These are phyloP conservation scores for Tuber calosporum DNA, from an alignment of 495 filamentous ascomycete species.

Conservation along the genomic window DNA sequence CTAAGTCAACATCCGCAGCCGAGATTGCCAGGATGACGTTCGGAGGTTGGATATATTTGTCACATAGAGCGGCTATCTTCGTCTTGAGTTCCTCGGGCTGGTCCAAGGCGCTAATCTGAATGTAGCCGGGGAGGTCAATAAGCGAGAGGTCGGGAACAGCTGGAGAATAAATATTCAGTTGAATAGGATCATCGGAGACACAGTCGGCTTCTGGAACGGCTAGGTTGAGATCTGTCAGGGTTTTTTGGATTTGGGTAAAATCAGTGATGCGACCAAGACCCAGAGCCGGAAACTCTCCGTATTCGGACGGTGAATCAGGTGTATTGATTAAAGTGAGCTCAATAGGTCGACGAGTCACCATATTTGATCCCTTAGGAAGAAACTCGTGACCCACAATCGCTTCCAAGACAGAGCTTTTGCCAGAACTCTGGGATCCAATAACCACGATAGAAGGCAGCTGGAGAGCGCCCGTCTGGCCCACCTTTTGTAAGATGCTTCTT, in stretches of 20 bases:
- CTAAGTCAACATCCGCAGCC: slow-evolving; percentile 91
- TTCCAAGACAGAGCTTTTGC: slow-evolving; percentile 95
- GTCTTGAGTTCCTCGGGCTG: slow-evolving; percentile 88
- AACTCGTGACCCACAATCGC: slow-evolving; percentile 98
- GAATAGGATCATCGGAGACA: slow-evolving; percentile 93
- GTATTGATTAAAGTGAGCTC: slow-evolving; percentile 96
- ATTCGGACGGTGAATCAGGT: slow-evolving; percentile 79
- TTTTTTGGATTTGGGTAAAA: slow-evolving; percentile 86
- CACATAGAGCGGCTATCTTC: slow-evolving; percentile 92
- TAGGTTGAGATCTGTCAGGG: slow-evolving; percentile 87
- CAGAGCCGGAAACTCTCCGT: slow-evolving; percentile 91
- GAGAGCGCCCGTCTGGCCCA: slow-evolving; percentile 81
- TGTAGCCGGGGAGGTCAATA: slow-evolving; percentile 95
- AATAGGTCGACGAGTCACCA: slow-evolving; percentile 95
- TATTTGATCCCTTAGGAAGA: slow-evolving; percentile 92
- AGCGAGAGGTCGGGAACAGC: slow-evolving; percentile 92
- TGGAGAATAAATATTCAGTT: slow-evolving; percentile 87
- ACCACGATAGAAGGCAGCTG: slow-evolving; percentile 94
- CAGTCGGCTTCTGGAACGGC: slow-evolving; percentile 85
- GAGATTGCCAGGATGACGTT: slow-evolving; percentile 98
- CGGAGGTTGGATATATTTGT: slow-evolving; percentile 93
- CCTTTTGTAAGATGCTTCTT: slow-evolving; percentile 74
- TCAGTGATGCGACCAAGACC: slow-evolving; percentile 87
- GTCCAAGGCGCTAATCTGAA: slow-evolving; percentile 84
- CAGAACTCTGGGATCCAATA: slow-evolving; percentile 95